Conservation (phyloP, 768 basidiomycete genomes). For the Pleurotus sapidus region DNA sequence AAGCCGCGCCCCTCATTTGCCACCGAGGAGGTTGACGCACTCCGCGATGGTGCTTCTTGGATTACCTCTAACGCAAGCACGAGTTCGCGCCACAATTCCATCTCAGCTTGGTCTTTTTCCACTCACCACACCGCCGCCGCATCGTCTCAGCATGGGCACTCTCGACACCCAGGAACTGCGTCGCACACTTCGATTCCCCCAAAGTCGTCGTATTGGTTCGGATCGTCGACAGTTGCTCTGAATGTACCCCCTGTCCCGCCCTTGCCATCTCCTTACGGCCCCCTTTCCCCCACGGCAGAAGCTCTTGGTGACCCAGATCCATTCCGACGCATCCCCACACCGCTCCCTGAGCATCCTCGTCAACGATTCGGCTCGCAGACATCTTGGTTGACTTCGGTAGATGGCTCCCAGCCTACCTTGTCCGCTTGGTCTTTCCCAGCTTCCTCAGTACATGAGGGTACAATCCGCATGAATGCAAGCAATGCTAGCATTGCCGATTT, state of each 20-base stretch:
- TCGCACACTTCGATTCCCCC: slow-evolving; percentile 42
- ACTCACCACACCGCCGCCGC: slow-evolving; percentile 50
- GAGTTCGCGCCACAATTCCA: slow-evolving; percentile 52
- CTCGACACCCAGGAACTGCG: slow-evolving; percentile 29
- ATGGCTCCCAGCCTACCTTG: slow-evolving; percentile 52
- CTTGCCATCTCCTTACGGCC: slow-evolving; percentile 58
- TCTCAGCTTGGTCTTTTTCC: slow-evolving; percentile 73
- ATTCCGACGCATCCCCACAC: slow-evolving; percentile 51
- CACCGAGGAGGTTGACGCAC: slow-evolving; percentile 69
- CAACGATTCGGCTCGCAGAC: slow-evolving; percentile 60
- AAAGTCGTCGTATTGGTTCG: slow-evolving; percentile 68
- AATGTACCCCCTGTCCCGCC: slow-evolving; percentile 58
- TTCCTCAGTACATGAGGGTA: slow-evolving; percentile 30
- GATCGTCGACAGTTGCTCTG: slow-evolving; percentile 38
- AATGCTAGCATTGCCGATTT: slow-evolving; percentile 39
- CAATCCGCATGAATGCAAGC: slow-evolving; percentile 16
- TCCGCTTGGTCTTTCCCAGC: slow-evolving; percentile 72
- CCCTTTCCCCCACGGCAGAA: slow-evolving; percentile 37
- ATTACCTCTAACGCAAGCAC: slow-evolving; percentile 63
- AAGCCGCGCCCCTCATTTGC: slow-evolving; percentile 61
- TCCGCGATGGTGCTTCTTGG: slow-evolving; percentile 80
- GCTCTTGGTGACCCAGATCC: slow-evolving; percentile 51
- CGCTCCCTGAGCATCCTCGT: slow-evolving; percentile 35
- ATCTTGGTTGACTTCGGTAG: slow-evolving; percentile 71
- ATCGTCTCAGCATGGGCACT: slow-evolving; percentile 32